Base-by-base conservation (phyloP, 2,329 filamentous ascomycete species). In the Fusarium sp. region DNA sequence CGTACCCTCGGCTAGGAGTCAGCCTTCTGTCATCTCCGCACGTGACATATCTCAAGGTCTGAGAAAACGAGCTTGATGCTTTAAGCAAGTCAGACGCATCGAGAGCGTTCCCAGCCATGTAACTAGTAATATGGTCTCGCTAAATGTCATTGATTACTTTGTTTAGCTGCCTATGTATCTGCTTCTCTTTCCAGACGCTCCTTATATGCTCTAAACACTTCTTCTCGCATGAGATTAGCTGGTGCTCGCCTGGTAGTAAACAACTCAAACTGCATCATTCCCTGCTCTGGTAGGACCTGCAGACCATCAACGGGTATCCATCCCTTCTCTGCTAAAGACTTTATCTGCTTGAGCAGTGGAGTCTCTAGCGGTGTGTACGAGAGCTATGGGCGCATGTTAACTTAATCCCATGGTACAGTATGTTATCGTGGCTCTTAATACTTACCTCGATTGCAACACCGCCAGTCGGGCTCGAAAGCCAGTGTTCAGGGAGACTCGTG, bases 231-330 rank as follows among this genome's bases (percentile, higher is more conserved):
- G 0, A 60, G 12, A 38, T 47, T 38, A 12, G 45, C 18, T 10
- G 65, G 65, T 3, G 65, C 65, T 9, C 54, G 17, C 4, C 63
- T 36, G 2, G 63, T 68, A 26, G 65, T 68, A n/a, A 68, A 68
- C 1, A 68, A 3, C 14, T 68, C 65, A 3, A 68, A 68, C 5
- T 68, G 65, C 65, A 68, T 68, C 63, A 61, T 68, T 9, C 65
- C 65, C 11, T 68, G 63, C 4, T 68, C 65, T n/a, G 65, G 65
- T 4, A 68, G 22, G 1, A 68, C 65, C 11, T 68, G 45, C 4
- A 68, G 63, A 17, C 63, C 65, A 32, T 68, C 63, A 6, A 68
- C 65, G 1, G 65, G 20, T 20, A 68, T 68, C 65, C 65, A 68
- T 2, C 63, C 63, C 14, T 44, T 67, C 0, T 68, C 65, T 8